Evolutionary conservation across 2,329 filamentous ascomycete species (phyloP), one percentile per base, ranked within the genome.

Genomic region (Colletotrichum sp.): DNA sequence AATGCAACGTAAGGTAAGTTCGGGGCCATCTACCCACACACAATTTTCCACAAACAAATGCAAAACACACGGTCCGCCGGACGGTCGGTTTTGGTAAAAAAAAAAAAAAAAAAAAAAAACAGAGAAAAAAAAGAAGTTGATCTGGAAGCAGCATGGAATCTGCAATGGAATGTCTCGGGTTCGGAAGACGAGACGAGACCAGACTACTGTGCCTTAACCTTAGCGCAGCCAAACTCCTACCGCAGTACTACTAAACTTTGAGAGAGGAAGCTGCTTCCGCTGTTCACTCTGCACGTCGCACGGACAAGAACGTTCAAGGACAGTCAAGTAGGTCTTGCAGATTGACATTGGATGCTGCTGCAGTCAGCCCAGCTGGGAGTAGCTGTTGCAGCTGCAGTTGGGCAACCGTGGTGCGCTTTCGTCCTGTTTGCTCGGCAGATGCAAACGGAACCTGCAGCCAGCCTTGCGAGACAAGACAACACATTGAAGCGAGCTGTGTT

Each of bases 121-220:
- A 64, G 28, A 21, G 12, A 24, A n/a, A 62, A 62, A 73, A 68
- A 38, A 48, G 12, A 66, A 67, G 55, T 67, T 75, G 70, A 75
- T 75, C 73, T 75, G 56, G 73, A 75, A 75, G 43, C 38, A 66
- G 26, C 28, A 36, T 67, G 43, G 69, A 75, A 75, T 30, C 12
- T 36, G 21, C 52, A 38, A 62, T 68, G 58, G 69, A 75, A 75
- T 75, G 73, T 75, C 73, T 75, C 56, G 56, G 62, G 38, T 43
- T 73, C 58, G 62, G 38, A 43, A 32, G 70, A 75, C 70, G 70
- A 73, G 58, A 73, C 64, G 48, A 73, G 56, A 61, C 66, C 32
- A 26, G 24, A 21, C 24, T 58, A 66, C 66, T 52, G 52, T 67
- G 69, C 64, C 56, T 66, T 65, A 30, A 70, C 18, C 56, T 72